phyloP scores from a whole-genome alignment of 1,139 yeast species.

The Hanseniaspora sp. region DNA sequence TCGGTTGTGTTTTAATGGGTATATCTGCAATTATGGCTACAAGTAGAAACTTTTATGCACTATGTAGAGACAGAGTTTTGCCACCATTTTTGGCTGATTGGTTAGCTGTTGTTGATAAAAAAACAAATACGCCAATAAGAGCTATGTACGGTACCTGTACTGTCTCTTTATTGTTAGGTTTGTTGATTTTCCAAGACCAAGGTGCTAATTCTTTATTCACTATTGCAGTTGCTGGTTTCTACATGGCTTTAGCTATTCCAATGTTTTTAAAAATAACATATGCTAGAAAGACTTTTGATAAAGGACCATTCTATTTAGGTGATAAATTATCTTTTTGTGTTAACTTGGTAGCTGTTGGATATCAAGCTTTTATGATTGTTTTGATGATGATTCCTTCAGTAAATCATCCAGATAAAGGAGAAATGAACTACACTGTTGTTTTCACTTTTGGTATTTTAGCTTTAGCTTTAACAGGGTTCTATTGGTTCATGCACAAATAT shows the following conservation, averaged over 20 bases:
- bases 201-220: slow-evolving; percentile 54
- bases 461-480: slow-evolving; percentile 38
- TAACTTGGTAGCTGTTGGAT: slow-evolving; percentile 32
- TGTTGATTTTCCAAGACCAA: slow-evolving; percentile 45
- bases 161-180: slow-evolving; percentile 41
- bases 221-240: slow-evolving; percentile 49
- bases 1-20: slow-evolving; percentile 60
- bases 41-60: slow-evolving; percentile 45
- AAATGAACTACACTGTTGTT: slow-evolving; percentile 54
- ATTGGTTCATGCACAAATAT: slow-evolving; percentile 37
- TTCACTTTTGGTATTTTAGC: slow-evolving; percentile 43
- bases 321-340: slow-evolving; percentile 35
- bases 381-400: slow-evolving; percentile 41
- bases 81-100: slow-evolving; percentile 33
- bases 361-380: slow-evolving; percentile 35
- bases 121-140: slow-evolving; percentile 44
- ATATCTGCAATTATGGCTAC: slow-evolving; percentile 42
- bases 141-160: slow-evolving; percentile 46
- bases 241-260: slow-evolving; percentile 52
- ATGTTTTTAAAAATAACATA: slow-evolving; percentile 39
- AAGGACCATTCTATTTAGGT: slow-evolving; percentile 59
- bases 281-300: slow-evolving; percentile 42
- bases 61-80: slow-evolving; percentile 42
- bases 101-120: slow-evolving; percentile 45
- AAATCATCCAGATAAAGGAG: slow-evolving; percentile 31